Evolutionary conservation across 352 stramenopile species (phyloP), one percentile per base, ranked within the genome.

Genomic region (Saprolegnia diclina): DNA sequence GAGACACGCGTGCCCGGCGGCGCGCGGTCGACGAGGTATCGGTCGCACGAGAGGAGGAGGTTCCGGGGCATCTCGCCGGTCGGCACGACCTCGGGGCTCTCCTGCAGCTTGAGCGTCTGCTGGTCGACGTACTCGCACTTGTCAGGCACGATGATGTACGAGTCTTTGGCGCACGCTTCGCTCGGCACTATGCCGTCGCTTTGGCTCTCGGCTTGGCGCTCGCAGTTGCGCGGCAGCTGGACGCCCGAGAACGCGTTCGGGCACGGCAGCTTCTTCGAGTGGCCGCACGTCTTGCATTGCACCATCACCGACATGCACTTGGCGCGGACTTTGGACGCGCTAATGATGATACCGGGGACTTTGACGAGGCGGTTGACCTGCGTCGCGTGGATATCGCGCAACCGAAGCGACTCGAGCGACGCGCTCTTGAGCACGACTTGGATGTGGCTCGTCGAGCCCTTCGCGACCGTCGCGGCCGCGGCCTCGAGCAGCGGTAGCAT

Each of bases 41-140:
- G 79, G 67, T 99, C 97, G 0, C 95, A 85, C 26, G 97, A 88
- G n/a, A 99, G 75, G 44, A 98, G 77, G 37, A 99, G 81, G 67
- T 96, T 96, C 29, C 97, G 84, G 19, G 97, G 97, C 97, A 99
- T 99, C 76, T 99, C 97, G 29, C 97, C 97, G 5, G 97, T 99
- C 0, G 97, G 97, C 9, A 99, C 97, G 18, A 97, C 92, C 72
- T 99, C 97, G 0, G 79, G 97, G 77, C 81, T 96, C 72, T 98
- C 92, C 77, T 98, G 92, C 44, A 99, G 80, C 80, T 99, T 99
- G 32, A 99, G 78, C n/a, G 95, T 98, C 82, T 99, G 97, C 71
- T 98, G 93, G 78, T 99, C 97, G 0, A 98, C 91, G 74, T 99
- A 99, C 10, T 91, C 80, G 50, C 85, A 83, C 57, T 97, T 82